Evolutionary conservation across 2,329 filamentous ascomycete genomes (phyloP).

Genomic region (Didymella keratinophila): DNA sequence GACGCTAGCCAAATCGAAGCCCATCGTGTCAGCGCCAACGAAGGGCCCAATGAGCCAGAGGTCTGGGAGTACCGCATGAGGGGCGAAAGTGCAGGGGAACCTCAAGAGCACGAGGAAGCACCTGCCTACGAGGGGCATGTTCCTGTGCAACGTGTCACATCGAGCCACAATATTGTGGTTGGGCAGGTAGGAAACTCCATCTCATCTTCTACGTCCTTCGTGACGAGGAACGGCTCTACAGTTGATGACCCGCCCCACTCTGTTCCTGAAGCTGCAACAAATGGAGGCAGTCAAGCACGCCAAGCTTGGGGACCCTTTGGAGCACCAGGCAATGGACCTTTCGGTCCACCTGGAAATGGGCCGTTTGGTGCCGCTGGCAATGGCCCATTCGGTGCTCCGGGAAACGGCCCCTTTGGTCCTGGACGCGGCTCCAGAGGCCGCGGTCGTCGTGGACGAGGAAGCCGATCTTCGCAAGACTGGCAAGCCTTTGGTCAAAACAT

Average conservation of each 20-base stretch:
- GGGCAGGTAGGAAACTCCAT: slow-evolving; percentile 22
- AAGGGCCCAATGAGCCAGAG: slow-evolving; percentile 34
- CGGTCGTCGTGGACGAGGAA: slow-evolving; percentile 6
- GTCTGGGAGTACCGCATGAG: slow-evolving; percentile 38
- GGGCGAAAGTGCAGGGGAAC: slow-evolving; percentile 27
- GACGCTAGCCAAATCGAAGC: slow-evolving; percentile 41
- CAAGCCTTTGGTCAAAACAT: slow-evolving; percentile 28
- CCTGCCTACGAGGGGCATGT: slow-evolving; percentile 33
- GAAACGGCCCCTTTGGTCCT: slow-evolving; percentile 16
- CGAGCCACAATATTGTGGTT: slow-evolving; percentile 34
- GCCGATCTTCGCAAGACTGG: slow-evolving; percentile 24
- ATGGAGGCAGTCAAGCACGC: slow-evolving; percentile 4
- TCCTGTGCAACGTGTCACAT: slow-evolving; percentile 37
- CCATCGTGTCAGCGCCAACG: slow-evolving; percentile 33
- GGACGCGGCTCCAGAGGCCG: not conserved
- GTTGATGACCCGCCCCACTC: slow-evolving; percentile 40
- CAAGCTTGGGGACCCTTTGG: slow-evolving; percentile 30
- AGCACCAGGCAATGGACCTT: slow-evolving; percentile 15
- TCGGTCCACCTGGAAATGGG: slow-evolving; percentile 12
- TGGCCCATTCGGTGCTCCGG: slow-evolving; percentile 20
- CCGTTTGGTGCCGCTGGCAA: slow-evolving; percentile 21
- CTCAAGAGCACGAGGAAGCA: slow-evolving; percentile 28
- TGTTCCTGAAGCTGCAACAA: slow-evolving; percentile 18
- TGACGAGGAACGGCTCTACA: not conserved
- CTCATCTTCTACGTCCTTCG: not conserved